A percentile compares a stretch with the other conserved stretches of the same genome.
Conservation (phyloP, 1,284 basidiomycete species). For the Kalmanozyma brasiliensis region DNA sequence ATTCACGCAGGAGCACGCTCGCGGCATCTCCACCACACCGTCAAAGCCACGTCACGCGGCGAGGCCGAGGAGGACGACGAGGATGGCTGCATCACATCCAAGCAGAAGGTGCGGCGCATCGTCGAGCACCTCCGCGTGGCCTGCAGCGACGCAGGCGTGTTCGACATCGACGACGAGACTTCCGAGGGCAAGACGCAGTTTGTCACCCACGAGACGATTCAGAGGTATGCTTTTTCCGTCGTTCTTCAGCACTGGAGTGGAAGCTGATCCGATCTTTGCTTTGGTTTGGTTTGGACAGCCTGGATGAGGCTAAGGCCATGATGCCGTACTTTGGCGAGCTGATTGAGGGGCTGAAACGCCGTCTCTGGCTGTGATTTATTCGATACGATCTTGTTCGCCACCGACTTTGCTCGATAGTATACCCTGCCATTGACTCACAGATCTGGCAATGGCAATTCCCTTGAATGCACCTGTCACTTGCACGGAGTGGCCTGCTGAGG, state of each 20-base stretch:
- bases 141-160: slow-evolving; percentile 68
- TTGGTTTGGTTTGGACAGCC: slow-evolving; percentile 12
- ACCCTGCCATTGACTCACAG: slow-evolving; percentile 1
- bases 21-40: slow-evolving; percentile 31
- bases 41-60: slow-evolving; percentile 1
- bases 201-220: slow-evolving; percentile 53
- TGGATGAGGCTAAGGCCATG: slow-evolving; percentile 59
- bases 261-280: not conserved
- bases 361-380: slow-evolving; percentile 54
- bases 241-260: not conserved
- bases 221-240: slow-evolving; percentile 34
- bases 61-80: slow-evolving; percentile 17
- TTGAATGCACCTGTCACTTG: too few relatives aligned
- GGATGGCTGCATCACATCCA: slow-evolving; percentile 15
- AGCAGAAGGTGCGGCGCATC: slow-evolving; percentile 85
- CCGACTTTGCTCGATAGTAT: slow-evolving; percentile 5
- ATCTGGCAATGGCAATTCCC: too few relatives aligned
- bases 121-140: slow-evolving; percentile 80
- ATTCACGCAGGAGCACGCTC: slow-evolving; percentile 13
- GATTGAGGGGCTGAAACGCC: slow-evolving; percentile 59
- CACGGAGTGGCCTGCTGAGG: too few relatives aligned
- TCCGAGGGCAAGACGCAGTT: slow-evolving; percentile 19
- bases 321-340: slow-evolving; percentile 53
- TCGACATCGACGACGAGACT: slow-evolving; percentile 24
- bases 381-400: not conserved